Conservation (phyloP, 192 early-diverging fungal species). For the Phlyctochytrium planicorne region DNA sequence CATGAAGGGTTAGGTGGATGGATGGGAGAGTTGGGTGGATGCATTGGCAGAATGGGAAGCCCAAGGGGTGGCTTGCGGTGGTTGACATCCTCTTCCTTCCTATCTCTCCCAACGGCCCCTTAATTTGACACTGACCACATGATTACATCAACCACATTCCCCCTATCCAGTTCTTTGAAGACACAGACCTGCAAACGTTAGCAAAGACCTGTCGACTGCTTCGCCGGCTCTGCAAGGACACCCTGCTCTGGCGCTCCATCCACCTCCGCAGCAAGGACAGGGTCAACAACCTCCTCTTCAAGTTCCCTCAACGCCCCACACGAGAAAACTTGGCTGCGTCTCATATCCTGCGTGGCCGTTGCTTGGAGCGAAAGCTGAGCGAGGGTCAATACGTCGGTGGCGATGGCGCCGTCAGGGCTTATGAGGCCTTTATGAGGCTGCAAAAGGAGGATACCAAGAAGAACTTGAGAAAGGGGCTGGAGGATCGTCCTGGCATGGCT, state of each 20-base stretch:
- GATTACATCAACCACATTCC: no score
- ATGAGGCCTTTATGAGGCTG: constrained; percentile 1
- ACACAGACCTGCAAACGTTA: not conserved
- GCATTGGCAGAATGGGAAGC: no score
- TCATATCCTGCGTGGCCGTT: not conserved
- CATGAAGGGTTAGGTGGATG: no score
- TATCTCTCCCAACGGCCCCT: not conserved
- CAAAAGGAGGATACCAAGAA: not conserved
- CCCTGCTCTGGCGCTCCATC: not conserved
- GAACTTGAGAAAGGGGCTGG: not conserved
- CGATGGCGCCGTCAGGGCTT: not conserved
- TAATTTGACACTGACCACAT: no score
- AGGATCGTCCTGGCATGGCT: not conserved
- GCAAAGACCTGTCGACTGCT: not conserved
- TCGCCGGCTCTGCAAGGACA: not conserved
- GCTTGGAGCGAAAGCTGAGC: not conserved
- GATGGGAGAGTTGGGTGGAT: no score
- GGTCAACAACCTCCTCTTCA: not conserved
- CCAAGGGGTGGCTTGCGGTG: no score
- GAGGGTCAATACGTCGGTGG: constrained; percentile 5
- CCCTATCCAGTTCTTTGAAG: constrained; percentile 2
- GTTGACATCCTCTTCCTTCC: no score
- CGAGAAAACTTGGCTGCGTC: not conserved
- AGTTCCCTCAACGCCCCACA: not conserved
- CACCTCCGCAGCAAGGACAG: not conserved